Evolutionary conservation across 2,329 filamentous ascomycete species (phyloP).

Genomic region (Ramularia endophylla): DNA sequence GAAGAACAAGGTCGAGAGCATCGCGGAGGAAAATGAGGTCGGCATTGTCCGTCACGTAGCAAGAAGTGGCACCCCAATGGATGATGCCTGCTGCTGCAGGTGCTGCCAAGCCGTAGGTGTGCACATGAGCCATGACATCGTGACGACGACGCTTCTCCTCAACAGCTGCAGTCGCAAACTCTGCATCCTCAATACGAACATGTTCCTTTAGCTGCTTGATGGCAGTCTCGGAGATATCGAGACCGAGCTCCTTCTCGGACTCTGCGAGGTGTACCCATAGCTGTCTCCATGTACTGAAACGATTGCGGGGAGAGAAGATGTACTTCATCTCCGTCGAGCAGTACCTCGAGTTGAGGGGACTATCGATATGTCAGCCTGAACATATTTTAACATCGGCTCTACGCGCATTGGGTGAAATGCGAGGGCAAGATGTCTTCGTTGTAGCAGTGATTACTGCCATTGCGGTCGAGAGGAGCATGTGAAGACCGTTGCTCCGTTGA

Average conservation of each 20-base stretch:
- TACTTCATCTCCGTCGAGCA: slow-evolving; percentile 67
- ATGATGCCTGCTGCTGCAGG: slow-evolving; percentile 78
- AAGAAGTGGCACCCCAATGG: slow-evolving; percentile 64
- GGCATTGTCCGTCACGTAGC: slow-evolving; percentile 65
- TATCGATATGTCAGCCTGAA: slow-evolving; percentile 47
- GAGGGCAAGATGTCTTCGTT: too few species aligned
- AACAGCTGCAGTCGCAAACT: slow-evolving; percentile 42
- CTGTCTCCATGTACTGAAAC: slow-evolving; percentile 73
- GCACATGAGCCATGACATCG: slow-evolving; percentile 51
- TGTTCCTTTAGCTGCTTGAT: slow-evolving; percentile 43
- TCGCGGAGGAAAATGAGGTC: slow-evolving; percentile 73
- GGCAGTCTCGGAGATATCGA: slow-evolving; percentile 64
- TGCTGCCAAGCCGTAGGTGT: slow-evolving; percentile 63
- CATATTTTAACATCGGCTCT: too few species aligned
- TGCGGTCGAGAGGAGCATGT: too few species aligned
- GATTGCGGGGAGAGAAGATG: slow-evolving; percentile 71
- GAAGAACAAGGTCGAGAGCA: slow-evolving; percentile 67
- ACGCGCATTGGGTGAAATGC: not conserved
- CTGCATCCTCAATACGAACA: slow-evolving; percentile 41
- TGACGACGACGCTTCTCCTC: slow-evolving; percentile 43
- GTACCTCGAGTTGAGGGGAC: slow-evolving; percentile 66
- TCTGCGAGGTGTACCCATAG: slow-evolving; percentile 84
- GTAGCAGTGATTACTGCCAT: too few species aligned
- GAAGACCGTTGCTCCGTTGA: too few species aligned
- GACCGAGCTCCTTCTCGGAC: slow-evolving; percentile 72